phyloP scores from a whole-genome alignment of 495 filamentous ascomycete species.

The Baudoinia panamericana region DNA sequence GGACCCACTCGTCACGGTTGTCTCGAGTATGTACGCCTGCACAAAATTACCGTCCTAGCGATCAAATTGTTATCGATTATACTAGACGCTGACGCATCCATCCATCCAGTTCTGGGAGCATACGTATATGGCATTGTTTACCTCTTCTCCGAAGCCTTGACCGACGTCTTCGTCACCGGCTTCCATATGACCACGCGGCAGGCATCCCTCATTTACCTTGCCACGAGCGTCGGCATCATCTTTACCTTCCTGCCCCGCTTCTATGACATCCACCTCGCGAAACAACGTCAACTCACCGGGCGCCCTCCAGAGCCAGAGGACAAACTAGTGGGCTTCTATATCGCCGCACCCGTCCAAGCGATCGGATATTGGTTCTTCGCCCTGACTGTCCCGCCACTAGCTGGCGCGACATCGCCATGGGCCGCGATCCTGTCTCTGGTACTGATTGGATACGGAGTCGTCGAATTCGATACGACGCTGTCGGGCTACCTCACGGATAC shows the following conservation, averaged over 20 bases:
- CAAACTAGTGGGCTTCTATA: conserved; percentile 36
- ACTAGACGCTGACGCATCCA: no score
- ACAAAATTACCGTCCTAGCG: neutral
- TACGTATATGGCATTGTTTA: conserved; percentile 40
- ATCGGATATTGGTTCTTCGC: conserved; percentile 40
- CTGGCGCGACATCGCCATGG: conserved; percentile 27
- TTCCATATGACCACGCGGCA: conserved; percentile 31
- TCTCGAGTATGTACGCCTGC: conserved; percentile 28
- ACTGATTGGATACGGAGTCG: conserved; percentile 37
- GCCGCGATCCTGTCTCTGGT: conserved; percentile 33
- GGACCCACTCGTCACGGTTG: conserved; percentile 38
- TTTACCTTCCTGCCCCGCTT: conserved; percentile 34
- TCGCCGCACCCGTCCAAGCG: conserved; percentile 36
- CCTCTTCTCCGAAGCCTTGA: conserved; percentile 40
- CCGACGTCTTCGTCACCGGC: conserved; percentile 31
- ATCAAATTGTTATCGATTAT: conserved; percentile 4
- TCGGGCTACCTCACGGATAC: conserved; percentile 42
- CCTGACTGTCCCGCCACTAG: conserved; percentile 38
- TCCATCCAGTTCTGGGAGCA: no score
- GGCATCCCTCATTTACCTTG: conserved; percentile 35
- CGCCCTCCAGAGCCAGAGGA: conserved; percentile 34
- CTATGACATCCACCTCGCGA: conserved; percentile 30
- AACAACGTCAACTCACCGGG: conserved; percentile 21
- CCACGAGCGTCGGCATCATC: conserved; percentile 34
- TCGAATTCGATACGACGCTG: conserved; percentile 38